Evolutionary conservation across 805 yeast genomes (phyloP), one percentile per base, ranked within the genome.

Genomic region (Clavispora asparagi): DNA sequence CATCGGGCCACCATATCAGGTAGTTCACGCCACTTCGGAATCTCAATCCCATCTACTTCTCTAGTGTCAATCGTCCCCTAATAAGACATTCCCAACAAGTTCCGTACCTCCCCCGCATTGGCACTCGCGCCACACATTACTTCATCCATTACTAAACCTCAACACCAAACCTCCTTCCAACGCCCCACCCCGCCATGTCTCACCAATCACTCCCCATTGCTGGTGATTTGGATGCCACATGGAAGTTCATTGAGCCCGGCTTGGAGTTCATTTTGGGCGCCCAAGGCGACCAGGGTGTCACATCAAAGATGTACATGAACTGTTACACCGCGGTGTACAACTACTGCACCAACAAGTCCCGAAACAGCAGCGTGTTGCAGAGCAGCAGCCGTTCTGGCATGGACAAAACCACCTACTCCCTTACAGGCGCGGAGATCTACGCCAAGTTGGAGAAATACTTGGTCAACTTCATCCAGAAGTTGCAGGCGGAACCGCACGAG

Each of bases 251-350:
- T 42, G 88, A 86, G 57, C 92, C 95, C 3, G 87, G 89, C 3
- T 66, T 87, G 32, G 78, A 79, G 55, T 77, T 79, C 55, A 85
- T 87, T 42, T 68, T 87, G 47, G 94, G 92, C 6, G 74, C 81
- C 12, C 82, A 77, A 47, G 87, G 82, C 37, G 77, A 80, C 50
- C 79, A 81, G 46, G 83, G 85, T 4, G 77, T 85, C 40, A 82
- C 84, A 27, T 71, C 82, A 39, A 79, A 63, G 52, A 79, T 85
- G 83, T 90, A 88, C 66, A 87, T 90, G 86, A 85, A 85, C 54
- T 86, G 92, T 48, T 91, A 91, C 67, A 88, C 97, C 1, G 92
- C 95, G 5, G 85, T 92, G 51, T 92, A 90, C 71, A 90, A 91
- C 67, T 91, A 87, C 63, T 91, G 98, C 71, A 91, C 89, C 39